Conservation (phyloP, 805 yeast species). For the Yamadazyma tumulicola region DNA sequence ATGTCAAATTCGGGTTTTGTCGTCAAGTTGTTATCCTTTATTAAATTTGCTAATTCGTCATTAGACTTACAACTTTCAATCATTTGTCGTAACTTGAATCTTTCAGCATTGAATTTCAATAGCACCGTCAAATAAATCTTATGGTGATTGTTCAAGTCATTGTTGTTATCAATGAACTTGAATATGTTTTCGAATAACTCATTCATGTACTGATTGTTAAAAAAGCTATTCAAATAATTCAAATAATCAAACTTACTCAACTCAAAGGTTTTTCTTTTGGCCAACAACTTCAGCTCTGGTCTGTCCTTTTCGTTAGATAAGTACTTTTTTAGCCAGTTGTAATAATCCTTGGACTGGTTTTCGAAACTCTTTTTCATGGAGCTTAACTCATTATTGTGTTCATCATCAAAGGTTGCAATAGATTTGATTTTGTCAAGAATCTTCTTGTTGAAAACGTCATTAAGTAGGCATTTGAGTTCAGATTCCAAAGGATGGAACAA, state of each 20-base stretch:
- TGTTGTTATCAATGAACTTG: constrained; percentile 24
- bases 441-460: constrained; percentile 25
- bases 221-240: constrained; percentile 33
- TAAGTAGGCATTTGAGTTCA: constrained; percentile 25
- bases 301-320: constrained; percentile 42
- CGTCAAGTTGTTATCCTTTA: constrained; percentile 24
- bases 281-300: constrained; percentile 36
- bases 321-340: constrained; percentile 42
- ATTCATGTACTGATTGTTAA: constrained; percentile 40
- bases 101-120: constrained; percentile 39
- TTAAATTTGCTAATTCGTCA: constrained; percentile 35
- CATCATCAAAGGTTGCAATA: constrained; percentile 12
- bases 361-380: constrained; percentile 34
- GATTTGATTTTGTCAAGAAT: constrained; percentile 24
- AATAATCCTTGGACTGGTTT: constrained; percentile 38
- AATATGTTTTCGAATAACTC: constrained; percentile 34
- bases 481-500: constrained; percentile 33
- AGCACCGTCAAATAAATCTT: constrained; percentile 30
- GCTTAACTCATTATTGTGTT: constrained; percentile 20
- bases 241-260: constrained; percentile 44
- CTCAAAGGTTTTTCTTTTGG: constrained; percentile 38
- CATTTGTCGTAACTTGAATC: constrained; percentile 37
- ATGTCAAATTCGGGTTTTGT: constrained; percentile 8
- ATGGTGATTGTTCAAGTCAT: constrained; percentile 18
- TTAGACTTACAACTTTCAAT: constrained; percentile 38